Percentiles rank a stretch among this genome's conserved stretches.
Conservation (phyloP, 305 asterid species). For the Rubia peregrina region DNA sequence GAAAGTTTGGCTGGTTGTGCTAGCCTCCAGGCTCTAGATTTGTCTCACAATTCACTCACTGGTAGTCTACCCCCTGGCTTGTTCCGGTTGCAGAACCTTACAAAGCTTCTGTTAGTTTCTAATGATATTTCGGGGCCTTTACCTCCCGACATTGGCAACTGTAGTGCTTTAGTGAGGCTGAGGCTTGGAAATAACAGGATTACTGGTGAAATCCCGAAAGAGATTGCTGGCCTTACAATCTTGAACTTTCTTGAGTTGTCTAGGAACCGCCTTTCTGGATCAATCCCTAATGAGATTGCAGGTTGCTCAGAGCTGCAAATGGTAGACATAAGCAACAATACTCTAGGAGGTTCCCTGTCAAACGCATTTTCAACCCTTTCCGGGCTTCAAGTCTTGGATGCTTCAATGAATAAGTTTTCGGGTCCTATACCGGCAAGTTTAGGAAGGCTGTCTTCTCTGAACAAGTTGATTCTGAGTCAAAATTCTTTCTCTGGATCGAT, state of each 20-base stretch:
- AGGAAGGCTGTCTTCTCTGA: conserved; percentile 34
- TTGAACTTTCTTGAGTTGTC: conserved; percentile 39
- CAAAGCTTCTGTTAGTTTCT: conserved; percentile 37
- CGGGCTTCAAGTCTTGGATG: conserved; percentile 38
- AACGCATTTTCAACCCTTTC: conserved; percentile 32
- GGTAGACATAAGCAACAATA: conserved; percentile 36
- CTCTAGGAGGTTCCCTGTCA: conserved; percentile 31
- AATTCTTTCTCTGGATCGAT: conserved; percentile 35
- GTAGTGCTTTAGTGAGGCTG: conserved; percentile 37
- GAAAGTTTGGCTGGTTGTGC: conserved; percentile 34
- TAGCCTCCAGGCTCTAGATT: conserved; percentile 36
- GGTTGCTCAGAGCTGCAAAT: conserved; percentile 33
- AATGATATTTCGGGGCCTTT: conserved; percentile 38
- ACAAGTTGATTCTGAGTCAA: conserved; percentile 32
- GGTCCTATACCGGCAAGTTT: conserved; percentile 38
- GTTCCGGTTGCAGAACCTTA: conserved; percentile 34
- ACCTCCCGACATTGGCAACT: conserved; percentile 31
- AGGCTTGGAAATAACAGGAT: conserved; percentile 39
- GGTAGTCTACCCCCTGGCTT: conserved; percentile 34
- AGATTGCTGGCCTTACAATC: conserved; percentile 33
- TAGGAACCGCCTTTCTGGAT: conserved; percentile 36
- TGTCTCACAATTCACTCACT: conserved; percentile 42
- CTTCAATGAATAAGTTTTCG: conserved; percentile 27
- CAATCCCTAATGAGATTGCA: conserved; percentile 34
- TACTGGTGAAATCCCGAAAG: conserved; percentile 33